Conservation (phyloP, 805 yeast species). For the Teunomyces kruisii region DNA sequence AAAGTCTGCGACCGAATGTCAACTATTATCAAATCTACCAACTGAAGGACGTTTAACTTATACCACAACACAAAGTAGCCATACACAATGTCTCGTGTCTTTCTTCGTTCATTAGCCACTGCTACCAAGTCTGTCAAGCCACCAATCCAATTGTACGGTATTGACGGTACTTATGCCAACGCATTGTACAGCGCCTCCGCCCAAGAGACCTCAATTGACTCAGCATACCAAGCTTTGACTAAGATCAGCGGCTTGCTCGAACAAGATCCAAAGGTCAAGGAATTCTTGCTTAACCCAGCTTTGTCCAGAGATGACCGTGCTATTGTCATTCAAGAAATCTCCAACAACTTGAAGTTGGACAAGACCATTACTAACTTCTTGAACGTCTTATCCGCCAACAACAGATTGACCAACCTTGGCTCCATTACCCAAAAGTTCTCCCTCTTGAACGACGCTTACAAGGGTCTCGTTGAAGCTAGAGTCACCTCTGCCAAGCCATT, state of each 20-base stretch:
- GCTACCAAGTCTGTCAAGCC: conserved; percentile 68
- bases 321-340: conserved; percentile 62
- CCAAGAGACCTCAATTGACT: conserved; percentile 72
- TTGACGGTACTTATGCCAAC: conserved; percentile 96
- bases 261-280: conserved; percentile 62
- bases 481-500: conserved; percentile 85
- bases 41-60: conserved; percentile 4
- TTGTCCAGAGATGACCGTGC: conserved; percentile 73
- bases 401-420: conserved; percentile 75
- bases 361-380: conserved; percentile 76
- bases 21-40: conserved; percentile 4
- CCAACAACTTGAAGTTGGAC: conserved; percentile 53
- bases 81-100: conserved; percentile 47
- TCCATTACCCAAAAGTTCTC: conserved; percentile 69
- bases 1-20: conserved; percentile 4
- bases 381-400: conserved; percentile 86
- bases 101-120: conserved; percentile 71
- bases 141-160: conserved; percentile 91
- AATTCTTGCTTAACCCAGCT: conserved; percentile 78
- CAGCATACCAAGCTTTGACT: conserved; percentile 64
- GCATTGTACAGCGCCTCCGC: conserved; percentile 92
- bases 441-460: conserved; percentile 80
- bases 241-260: conserved; percentile 54
- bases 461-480: conserved; percentile 89
- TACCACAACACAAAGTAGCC: conserved; percentile 6